These are phyloP conservation scores for Telfairia occidentalis DNA, from an alignment of 331 rosid genomes.

Conservation along the genomic window DNA sequence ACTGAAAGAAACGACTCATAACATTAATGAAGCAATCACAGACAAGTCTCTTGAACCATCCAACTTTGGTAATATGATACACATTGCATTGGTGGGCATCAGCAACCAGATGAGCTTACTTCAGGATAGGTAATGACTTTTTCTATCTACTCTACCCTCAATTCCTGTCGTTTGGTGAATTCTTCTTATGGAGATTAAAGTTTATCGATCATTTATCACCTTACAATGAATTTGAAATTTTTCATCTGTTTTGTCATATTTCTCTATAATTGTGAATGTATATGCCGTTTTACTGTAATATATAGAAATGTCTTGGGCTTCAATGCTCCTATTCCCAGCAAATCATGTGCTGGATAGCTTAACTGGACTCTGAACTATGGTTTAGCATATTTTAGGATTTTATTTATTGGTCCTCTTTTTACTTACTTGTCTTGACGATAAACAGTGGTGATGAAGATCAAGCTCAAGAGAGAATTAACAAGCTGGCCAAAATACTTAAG, in stretches of 20 bases:
- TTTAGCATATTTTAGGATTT: neutral
- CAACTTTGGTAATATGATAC: slow-evolving; percentile 87
- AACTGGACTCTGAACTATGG: neutral
- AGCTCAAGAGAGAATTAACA: slow-evolving; percentile 91
- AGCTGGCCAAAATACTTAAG: slow-evolving; percentile 87
- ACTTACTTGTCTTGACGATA: slow-evolving; percentile 22
- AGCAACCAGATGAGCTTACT: slow-evolving; percentile 97
- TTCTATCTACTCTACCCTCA: neutral
- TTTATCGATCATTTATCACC: neutral
- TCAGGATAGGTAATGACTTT: slow-evolving; percentile 74
- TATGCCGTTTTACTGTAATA: neutral
- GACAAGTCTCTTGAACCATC: slow-evolving; percentile 35
- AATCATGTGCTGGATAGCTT: neutral
- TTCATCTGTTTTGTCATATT: neutral
- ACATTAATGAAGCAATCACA: slow-evolving; percentile 35
- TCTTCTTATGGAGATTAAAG: neutral
- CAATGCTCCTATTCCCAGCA: neutral
- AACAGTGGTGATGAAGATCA: slow-evolving; percentile 98
- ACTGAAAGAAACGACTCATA: slow-evolving; percentile 62
- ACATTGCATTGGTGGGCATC: slow-evolving; percentile 85
- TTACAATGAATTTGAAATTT: neutral
- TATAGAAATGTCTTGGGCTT: neutral
- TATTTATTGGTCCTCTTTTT: slow-evolving; percentile 10
- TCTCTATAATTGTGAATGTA: neutral
- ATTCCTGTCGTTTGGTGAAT: neutral